A percentile compares a stretch with the other conserved stretches of the same genome.
phyloP scores from a whole-genome alignment of 1,284 basidiomycete genomes.

The Melampsora abietis-canadensis region DNA sequence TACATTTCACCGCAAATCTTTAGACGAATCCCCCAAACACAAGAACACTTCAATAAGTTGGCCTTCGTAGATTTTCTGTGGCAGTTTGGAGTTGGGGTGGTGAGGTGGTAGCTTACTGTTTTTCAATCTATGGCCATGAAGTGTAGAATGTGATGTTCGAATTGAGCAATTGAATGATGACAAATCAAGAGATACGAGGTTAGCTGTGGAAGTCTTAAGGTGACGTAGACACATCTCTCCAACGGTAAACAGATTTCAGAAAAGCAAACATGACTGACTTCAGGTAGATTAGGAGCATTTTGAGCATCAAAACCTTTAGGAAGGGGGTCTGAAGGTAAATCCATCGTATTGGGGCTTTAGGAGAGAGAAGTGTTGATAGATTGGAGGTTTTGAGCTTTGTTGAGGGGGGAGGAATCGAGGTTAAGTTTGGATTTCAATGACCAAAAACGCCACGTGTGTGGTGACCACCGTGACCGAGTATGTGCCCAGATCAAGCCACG shows the following conservation, averaged over 20 bases:
- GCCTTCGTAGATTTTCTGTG: too few relatives aligned
- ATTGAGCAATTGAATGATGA: background rate
- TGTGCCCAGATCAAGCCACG: too few relatives aligned
- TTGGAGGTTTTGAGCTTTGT: background rate
- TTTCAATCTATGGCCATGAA: constrained; percentile 7
- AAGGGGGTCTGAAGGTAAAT: constrained; percentile 36
- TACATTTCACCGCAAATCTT: constrained; percentile 91
- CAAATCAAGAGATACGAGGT: background rate
- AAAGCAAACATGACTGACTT: background rate
- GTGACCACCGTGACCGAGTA: too few relatives aligned
- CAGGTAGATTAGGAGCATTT: constrained; percentile 38
- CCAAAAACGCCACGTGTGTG: background rate
- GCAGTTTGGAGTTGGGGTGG: background rate
- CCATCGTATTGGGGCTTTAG: background rate
- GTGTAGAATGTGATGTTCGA: constrained; percentile 4
- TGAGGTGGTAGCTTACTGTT: constrained; percentile 1
- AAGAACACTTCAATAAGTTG: background rate
- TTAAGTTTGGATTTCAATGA: background rate
- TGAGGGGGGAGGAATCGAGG: background rate
- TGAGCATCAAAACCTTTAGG: constrained; percentile 35
- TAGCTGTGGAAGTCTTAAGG: too few relatives aligned
- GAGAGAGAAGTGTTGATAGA: background rate
- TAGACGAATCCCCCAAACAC: constrained; percentile 10
- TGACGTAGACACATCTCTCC: too few relatives aligned
- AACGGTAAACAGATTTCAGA: too few relatives aligned